These are phyloP conservation scores for Mucuna pruriens DNA, from an alignment of 306 rosid species.

Conservation along the genomic window DNA sequence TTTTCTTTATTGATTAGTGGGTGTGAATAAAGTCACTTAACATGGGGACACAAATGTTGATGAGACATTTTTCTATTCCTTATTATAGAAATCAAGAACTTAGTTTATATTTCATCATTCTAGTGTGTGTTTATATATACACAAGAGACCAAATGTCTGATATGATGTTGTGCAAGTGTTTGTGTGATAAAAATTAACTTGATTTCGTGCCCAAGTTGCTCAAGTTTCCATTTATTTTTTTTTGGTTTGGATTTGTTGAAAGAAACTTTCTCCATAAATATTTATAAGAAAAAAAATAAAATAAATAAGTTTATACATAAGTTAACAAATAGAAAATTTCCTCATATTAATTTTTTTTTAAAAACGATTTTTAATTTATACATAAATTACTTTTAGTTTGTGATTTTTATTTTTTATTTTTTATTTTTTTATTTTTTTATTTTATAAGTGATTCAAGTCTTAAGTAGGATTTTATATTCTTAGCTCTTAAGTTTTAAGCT, in stretches of 20 bases:
- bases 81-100: neutral
- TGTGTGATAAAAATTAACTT: neutral
- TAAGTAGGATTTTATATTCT: neutral
- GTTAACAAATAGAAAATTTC: too few species aligned
- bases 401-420: too few species aligned
- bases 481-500: neutral
- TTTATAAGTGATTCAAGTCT: too few species aligned
- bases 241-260: too few species aligned
- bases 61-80: slow-evolving; percentile 21
- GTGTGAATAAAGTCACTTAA: slow-evolving; percentile 32
- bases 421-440: too few species aligned
- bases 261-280: too few species aligned
- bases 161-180: neutral
- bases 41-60: slow-evolving; percentile 37
- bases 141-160: neutral
- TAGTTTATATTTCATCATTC: slow-evolving; percentile 14
- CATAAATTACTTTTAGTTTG: too few species aligned
- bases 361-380: too few species aligned
- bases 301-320: too few species aligned
- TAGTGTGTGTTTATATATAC: neutral
- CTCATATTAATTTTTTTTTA: too few species aligned
- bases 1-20: slow-evolving; percentile 42
- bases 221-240: too few species aligned
- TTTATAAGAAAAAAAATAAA: too few species aligned
- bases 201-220: slow-evolving; percentile 4